phyloP scores from a whole-genome alignment of 2,329 filamentous ascomycete genomes.

The Mycosphaerella sp. region DNA sequence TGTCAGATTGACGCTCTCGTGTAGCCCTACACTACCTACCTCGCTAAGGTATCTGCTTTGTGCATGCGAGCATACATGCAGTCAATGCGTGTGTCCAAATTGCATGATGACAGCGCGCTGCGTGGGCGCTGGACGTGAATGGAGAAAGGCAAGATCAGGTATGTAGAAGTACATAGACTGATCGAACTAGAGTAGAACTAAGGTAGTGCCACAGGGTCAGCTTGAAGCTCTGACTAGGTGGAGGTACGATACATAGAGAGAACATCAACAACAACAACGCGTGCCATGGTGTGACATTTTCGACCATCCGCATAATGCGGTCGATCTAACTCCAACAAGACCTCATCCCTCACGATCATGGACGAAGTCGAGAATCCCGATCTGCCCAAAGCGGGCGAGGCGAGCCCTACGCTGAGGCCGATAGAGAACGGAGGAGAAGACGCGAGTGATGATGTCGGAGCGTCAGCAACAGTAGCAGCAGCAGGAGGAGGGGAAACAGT shows the following conservation, averaged over 20 bases:
- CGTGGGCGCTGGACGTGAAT: no score
- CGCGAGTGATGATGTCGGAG: slow-evolving; percentile 8
- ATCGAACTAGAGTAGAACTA: no score
- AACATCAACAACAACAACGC: not conserved
- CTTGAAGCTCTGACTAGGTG: no score
- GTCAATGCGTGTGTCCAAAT: no score
- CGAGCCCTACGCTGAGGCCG: slow-evolving; percentile 29
- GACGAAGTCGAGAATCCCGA: slow-evolving; percentile 37
- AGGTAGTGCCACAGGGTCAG: no score
- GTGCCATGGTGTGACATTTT: not conserved
- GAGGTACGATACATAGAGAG: not conserved
- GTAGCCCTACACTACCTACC: no score
- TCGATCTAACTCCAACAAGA: not conserved
- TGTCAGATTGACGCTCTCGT: no score
- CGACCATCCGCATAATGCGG: not conserved
- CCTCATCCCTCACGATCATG: slow-evolving; percentile 22
- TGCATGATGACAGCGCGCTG: no score
- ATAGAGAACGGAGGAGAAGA: slow-evolving; percentile 22
- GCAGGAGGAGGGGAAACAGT: not conserved
- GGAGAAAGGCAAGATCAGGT: no score
- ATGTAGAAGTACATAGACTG: no score
- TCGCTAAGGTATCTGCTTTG: no score
- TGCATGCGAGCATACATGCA: no score
- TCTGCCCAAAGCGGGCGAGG: slow-evolving; percentile 32
- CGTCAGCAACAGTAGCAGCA: not conserved